Conservation (phyloP, 371 early-diverging fungal species). For the Batkoa obscura region DNA sequence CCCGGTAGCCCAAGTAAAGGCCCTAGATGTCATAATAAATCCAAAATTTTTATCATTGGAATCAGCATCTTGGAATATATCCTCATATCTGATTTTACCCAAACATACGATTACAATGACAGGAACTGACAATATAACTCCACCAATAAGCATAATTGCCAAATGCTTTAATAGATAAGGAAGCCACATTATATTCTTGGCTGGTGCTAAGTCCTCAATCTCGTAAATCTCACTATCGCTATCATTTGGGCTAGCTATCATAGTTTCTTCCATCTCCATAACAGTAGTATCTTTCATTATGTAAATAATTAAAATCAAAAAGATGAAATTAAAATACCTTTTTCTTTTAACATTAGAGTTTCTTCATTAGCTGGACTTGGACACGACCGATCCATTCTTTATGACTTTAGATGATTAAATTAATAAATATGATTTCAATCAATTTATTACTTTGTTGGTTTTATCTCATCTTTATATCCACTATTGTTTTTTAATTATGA, state of each 20-base stretch:
- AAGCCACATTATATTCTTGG: not conserved
- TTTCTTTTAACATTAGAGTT: no score
- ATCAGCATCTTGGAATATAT: not conserved
- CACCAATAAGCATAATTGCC: not conserved
- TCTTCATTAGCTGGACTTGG: no score
- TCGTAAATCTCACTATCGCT: not conserved
- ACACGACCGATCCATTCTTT: no score
- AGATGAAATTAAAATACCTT: no score
- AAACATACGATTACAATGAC: not conserved
- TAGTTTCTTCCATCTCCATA: not conserved
- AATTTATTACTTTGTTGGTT: no score
- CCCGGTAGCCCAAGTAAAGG: not conserved
- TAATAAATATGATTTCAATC: no score
- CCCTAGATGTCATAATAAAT: not conserved
- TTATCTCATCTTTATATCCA: no score
- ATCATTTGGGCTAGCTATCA: not conserved
- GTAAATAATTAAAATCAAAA: no score
- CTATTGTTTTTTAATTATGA: no score
- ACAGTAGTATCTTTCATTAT: not conserved
- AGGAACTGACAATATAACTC: not conserved
- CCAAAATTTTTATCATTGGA: not conserved
- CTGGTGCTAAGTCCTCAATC: not conserved
- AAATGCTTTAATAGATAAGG: constrained; percentile 2
- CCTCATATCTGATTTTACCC: not conserved
- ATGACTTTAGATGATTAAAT: no score